phyloP scores from a whole-genome alignment of 192 early-diverging fungal species.

The Mortierella claussenii region DNA sequence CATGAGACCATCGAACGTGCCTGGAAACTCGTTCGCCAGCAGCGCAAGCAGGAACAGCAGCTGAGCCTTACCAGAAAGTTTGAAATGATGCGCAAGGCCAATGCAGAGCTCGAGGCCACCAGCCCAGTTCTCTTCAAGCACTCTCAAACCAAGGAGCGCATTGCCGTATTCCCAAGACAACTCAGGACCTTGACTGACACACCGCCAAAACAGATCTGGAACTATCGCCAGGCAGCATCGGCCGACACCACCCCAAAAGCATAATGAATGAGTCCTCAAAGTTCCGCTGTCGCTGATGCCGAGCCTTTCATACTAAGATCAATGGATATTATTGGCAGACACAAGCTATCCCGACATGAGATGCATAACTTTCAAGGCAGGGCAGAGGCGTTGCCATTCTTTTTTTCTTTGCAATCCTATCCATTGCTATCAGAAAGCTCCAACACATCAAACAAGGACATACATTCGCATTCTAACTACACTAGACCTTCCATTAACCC shows the following conservation, averaged over 20 bases:
- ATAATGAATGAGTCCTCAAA: conserved; percentile 29
- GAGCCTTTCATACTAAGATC: too few species aligned
- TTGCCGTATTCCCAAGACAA: conserved; percentile 73
- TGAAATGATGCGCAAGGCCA: conserved; percentile 70
- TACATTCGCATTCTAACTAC: too few species aligned
- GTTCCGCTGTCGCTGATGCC: too few species aligned
- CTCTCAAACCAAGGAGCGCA: conserved; percentile 66
- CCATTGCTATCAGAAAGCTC: too few species aligned
- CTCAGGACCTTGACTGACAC: conserved; percentile 83
- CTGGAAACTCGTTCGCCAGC: conserved; percentile 64
- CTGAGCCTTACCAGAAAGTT: conserved; percentile 66
- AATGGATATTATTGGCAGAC: too few species aligned
- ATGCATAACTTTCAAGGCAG: too few species aligned
- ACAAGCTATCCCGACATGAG: too few species aligned
- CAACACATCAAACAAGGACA: too few species aligned
- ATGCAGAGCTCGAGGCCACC: conserved; percentile 70
- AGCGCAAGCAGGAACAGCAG: conserved; percentile 58
- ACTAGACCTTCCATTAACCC: too few species aligned
- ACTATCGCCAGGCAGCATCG: conserved; percentile 63
- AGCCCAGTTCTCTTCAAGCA: conserved; percentile 69
- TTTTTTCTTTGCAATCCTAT: too few species aligned
- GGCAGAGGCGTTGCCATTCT: too few species aligned
- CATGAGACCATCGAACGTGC: conserved; percentile 81
- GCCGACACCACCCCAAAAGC: conserved; percentile 24
- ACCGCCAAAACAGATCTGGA: conserved; percentile 74